phyloP scores from a whole-genome alignment of 2,329 filamentous ascomycete species.

The Didymella lethalis region DNA sequence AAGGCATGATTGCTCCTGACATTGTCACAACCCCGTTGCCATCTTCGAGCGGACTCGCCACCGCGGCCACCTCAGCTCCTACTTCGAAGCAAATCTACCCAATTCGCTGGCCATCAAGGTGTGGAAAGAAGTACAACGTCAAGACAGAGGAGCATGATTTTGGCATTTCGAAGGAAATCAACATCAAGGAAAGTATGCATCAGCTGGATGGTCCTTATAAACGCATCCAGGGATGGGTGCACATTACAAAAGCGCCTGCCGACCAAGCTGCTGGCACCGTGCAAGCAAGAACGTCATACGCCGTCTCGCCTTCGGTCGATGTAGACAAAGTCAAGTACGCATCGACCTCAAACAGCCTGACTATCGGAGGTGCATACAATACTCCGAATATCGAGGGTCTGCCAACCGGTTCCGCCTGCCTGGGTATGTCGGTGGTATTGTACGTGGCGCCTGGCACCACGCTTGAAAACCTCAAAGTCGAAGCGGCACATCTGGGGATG shows the following conservation, averaged over 20 bases:
- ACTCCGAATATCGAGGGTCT: slow-evolving; percentile 38
- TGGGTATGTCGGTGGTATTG: slow-evolving; percentile 50
- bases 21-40: slow-evolving; percentile 23
- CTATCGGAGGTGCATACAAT: slow-evolving; percentile 38
- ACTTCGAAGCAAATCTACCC: slow-evolving; percentile 38
- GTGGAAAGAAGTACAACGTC: slow-evolving; percentile 45
- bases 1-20: slow-evolving; percentile 18
- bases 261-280: slow-evolving; percentile 49
- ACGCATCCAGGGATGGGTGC: slow-evolving; percentile 50
- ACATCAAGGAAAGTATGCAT: slow-evolving; percentile 42
- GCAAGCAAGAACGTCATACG: slow-evolving; percentile 48
- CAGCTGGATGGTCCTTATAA: slow-evolving; percentile 45
- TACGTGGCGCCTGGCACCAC: slow-evolving; percentile 46
- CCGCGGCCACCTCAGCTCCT: slow-evolving; percentile 6
- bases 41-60: slow-evolving; percentile 24
- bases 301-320: slow-evolving; percentile 46
- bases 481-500: slow-evolving; percentile 50
- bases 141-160: slow-evolving; percentile 43
- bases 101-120: slow-evolving; percentile 48
- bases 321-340: slow-evolving; percentile 43
- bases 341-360: slow-evolving; percentile 32
- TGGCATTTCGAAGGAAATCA: slow-evolving; percentile 33
- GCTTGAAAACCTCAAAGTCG: slow-evolving; percentile 47
- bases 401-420: slow-evolving; percentile 39
- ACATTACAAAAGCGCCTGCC: slow-evolving; percentile 45